Evolutionary conservation across 129 eudicot genomes (phyloP), one percentile per base, ranked within the genome.

Genomic region (Sambucus nigra): DNA sequence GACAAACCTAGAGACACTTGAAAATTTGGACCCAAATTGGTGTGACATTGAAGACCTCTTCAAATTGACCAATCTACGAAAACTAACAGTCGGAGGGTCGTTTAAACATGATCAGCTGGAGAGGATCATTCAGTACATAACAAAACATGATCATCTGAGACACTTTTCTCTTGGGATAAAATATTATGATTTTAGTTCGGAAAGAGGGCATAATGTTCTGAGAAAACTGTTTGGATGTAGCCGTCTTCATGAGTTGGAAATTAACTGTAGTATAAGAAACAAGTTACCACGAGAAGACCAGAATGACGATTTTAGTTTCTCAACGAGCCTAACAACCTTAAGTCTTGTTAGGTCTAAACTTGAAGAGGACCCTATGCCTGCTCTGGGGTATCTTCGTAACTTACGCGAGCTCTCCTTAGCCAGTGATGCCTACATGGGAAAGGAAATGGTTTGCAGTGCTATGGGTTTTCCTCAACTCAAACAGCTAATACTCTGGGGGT

Each of bases 351-450:
- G 14, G 32, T 38, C 55, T 39, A 12, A 19, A 25, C 52, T 71
- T 27, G 25, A 42, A 25, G 58, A 52, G 41, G 77, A 64, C 52
- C 71, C 71, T 2, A 49, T 64, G 71, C 61, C 58, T n/a, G 47
- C 46, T 15, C 40, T 71, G 28, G 71, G 59, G 71, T 64, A 59
- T 51, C 57, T 71, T 3, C 67, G 57, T 8, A 27, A 23, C 24
- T 27, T 71, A 20, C 16, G 32, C 18, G 41, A 49, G 13, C 58
- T 71, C 26, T 22, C 31, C 14, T 19, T 71, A 25, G 56, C 57
- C 11, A 25, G 20, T 21, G 44, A 57, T 20, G 57, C 40, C 25
- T 71, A 48, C 21, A 9, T 7, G 2, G 67, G 71, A 41, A 52
- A 59, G 10, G 23, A 35, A 50, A 58, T 71, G 42, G 11, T 47